Percentiles rank a stretch among this genome's conserved stretches.
Evolutionary conservation across 495 filamentous ascomycete species (phyloP).

Genomic region (Aspergillus kassunensis): DNA sequence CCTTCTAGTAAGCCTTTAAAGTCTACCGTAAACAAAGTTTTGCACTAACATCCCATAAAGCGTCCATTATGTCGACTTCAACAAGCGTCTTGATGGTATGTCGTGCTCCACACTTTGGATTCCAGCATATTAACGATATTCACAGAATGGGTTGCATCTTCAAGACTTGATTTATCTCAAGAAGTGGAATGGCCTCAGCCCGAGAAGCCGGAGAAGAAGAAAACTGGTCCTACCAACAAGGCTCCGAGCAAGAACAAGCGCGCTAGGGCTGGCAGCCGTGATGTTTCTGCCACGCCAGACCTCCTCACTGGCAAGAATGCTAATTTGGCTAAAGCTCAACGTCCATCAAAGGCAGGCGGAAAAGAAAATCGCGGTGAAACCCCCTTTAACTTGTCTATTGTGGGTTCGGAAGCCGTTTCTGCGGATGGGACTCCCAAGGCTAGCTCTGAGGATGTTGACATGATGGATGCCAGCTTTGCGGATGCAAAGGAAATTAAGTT

Average conservation of each 20-base stretch:
- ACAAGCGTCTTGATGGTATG: slow-evolving; percentile 86
- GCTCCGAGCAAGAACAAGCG: slow-evolving; percentile 53
- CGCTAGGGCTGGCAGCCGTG: slow-evolving; percentile 49
- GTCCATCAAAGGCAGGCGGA: slow-evolving; percentile 56
- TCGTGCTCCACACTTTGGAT: neutral
- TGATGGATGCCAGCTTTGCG: slow-evolving; percentile 53
- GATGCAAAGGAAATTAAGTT: slow-evolving; percentile 50
- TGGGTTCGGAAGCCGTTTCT: slow-evolving; percentile 49
- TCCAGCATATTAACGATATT: slow-evolving; percentile 15
- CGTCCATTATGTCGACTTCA: slow-evolving; percentile 98
- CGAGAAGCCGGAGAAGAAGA: slow-evolving; percentile 67
- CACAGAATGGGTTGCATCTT: slow-evolving; percentile 81
- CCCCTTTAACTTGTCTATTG: slow-evolving; percentile 31
- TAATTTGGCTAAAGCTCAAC: slow-evolving; percentile 42
- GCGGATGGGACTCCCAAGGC: slow-evolving; percentile 51
- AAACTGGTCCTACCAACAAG: slow-evolving; percentile 42
- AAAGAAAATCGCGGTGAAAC: slow-evolving; percentile 56
- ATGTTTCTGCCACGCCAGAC: slow-evolving; percentile 57
- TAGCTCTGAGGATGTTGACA: slow-evolving; percentile 60
- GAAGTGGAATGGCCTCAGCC: slow-evolving; percentile 77
- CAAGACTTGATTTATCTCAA: slow-evolving; percentile 73
- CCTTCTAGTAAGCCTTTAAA: slow-evolving; percentile 62
- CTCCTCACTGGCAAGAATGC: slow-evolving; percentile 47
- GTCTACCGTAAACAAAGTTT: neutral
- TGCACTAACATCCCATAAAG: slow-evolving; percentile 33